phyloP scores from a whole-genome alignment of 1,284 basidiomycete genomes.

The Sphaerobolus stellatus region DNA sequence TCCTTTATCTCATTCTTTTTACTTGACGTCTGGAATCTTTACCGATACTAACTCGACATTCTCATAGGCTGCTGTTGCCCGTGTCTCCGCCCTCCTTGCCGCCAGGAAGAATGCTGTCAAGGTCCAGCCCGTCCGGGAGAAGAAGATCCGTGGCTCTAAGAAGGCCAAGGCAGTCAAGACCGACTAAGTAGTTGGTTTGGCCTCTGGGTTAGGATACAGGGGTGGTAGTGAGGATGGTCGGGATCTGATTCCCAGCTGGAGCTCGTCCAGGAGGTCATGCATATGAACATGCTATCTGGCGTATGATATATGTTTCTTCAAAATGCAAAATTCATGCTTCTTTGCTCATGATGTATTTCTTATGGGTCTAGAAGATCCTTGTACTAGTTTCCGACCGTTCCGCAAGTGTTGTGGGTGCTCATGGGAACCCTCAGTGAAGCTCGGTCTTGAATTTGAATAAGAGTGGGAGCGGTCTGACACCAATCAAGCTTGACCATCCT shows the following conservation, averaged over 20 bases:
- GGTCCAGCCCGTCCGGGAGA: conserved; percentile 61
- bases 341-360: too few species aligned
- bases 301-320: neutral
- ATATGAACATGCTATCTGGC: neutral
- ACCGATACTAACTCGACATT: conserved; percentile 29
- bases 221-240: too few species aligned
- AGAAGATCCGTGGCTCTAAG: conserved; percentile 71
- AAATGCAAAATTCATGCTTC: conserved; percentile 2
- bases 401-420: too few species aligned
- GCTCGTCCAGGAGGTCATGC: neutral
- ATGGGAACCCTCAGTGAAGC: too few species aligned
- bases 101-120: conserved; percentile 58
- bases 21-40: too few species aligned
- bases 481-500: too few species aligned
- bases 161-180: conserved; percentile 41
- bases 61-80: conserved; percentile 73
- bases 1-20: conserved; percentile 18
- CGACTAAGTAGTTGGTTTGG: neutral
- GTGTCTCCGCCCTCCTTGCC: conserved; percentile 72
- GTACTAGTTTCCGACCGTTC: too few species aligned
- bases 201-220: too few species aligned
- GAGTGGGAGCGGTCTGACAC: too few species aligned
- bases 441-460: too few species aligned
- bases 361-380: too few species aligned
- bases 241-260: neutral